phyloP scores from a whole-genome alignment of 495 filamentous ascomycete species.

The Penicillium tannophilum region DNA sequence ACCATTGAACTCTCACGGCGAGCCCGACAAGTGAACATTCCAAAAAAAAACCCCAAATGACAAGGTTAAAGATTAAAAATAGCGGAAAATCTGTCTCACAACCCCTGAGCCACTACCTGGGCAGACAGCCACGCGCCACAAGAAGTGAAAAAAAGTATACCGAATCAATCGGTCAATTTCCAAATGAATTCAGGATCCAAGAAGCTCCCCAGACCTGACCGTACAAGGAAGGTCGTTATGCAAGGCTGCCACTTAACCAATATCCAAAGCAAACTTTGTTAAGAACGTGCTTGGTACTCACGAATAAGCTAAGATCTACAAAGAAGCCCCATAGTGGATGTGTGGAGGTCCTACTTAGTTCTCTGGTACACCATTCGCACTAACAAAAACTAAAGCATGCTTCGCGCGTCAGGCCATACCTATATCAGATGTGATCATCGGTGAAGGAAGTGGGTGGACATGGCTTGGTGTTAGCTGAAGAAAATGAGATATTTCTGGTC shows the following conservation, averaged over 20 bases:
- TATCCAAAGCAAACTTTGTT: background rate
- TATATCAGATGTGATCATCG: constrained; percentile 16
- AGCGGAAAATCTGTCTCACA: constrained; percentile 23
- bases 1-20: background rate
- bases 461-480: background rate
- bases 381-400: constrained; percentile 8
- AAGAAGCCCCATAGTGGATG: constrained; percentile 4
- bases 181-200: background rate
- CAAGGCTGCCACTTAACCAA: constrained; percentile 3
- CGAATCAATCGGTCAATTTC: background rate
- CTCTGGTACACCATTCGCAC: constrained; percentile 4
- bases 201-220: background rate
- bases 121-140: constrained; percentile 3
- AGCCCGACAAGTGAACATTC: background rate
- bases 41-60: background rate
- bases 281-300: constrained; percentile 12
- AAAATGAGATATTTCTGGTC: background rate
- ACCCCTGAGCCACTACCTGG: constrained; percentile 19
- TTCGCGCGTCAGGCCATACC: constrained; percentile 9
- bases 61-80: constrained; percentile 4
- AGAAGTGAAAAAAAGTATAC: background rate
- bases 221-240: constrained; percentile 23
- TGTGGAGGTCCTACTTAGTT: background rate
- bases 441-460: background rate
- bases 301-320: constrained; percentile 16